These are phyloP conservation scores for Phytophthora fragariae DNA, from an alignment of 352 stramenopile genomes.

Conservation along the genomic window DNA sequence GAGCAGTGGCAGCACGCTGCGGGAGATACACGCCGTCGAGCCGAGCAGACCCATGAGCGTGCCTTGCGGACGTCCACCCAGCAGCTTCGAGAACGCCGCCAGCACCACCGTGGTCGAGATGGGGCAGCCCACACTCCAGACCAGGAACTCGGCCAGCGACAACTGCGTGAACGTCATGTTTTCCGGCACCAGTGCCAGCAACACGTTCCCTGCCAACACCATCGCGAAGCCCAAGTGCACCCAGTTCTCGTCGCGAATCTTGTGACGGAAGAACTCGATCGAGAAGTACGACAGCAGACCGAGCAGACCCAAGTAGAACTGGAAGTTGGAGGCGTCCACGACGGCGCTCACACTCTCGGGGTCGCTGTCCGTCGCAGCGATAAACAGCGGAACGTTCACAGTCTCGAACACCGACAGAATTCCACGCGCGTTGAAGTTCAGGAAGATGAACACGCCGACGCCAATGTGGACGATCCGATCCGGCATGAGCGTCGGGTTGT, in stretches of 20 bases:
- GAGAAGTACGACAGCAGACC: conserved; percentile 76
- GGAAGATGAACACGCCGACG: conserved; percentile 72
- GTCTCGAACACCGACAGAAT: conserved; percentile 86
- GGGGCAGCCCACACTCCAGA: conserved; percentile 83
- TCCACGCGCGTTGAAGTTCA: conserved; percentile 78
- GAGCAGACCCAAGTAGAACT: conserved; percentile 78
- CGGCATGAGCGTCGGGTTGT: conserved; percentile 50
- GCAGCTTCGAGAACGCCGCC: conserved; percentile 73
- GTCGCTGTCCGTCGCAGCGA: conserved; percentile 64
- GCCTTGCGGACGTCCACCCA: conserved; percentile 70
- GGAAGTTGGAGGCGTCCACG: conserved; percentile 75
- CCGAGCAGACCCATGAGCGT: conserved; percentile 78
- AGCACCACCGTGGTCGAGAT: conserved; percentile 76
- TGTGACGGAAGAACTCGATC: conserved; percentile 75
- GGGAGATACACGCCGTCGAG: conserved; percentile 68
- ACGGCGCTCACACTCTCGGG: conserved; percentile 55
- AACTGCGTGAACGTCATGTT: conserved; percentile 58
- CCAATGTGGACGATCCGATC: conserved; percentile 72
- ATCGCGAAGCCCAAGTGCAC: conserved; percentile 69
- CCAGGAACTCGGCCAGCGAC: conserved; percentile 60
- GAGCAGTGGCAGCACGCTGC: conserved; percentile 72
- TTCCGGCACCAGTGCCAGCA: conserved; percentile 52
- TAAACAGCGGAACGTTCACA: conserved; percentile 80
- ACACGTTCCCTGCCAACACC: conserved; percentile 60
- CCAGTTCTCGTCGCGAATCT: conserved; percentile 67